Evolutionary conservation across 345 rosid species (phyloP).

Genomic region (Eucalyptus viminalis): DNA sequence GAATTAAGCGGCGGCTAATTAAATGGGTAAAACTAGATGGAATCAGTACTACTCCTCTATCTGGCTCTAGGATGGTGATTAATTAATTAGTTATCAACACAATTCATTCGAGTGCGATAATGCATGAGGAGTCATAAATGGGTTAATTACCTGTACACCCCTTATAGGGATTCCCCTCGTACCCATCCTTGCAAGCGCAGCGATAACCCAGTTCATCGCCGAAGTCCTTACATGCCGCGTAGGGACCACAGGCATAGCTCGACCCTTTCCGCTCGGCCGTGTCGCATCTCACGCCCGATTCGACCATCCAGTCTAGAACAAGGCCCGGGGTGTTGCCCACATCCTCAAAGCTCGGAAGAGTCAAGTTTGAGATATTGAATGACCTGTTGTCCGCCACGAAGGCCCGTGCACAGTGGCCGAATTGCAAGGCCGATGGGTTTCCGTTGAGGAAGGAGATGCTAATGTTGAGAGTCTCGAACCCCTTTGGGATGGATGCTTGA

Average conservation of each 20-base stretch:
- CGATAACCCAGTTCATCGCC: background rate
- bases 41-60: background rate
- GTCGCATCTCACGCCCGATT: too few relatives aligned
- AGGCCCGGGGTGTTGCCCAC: rapidly evolving
- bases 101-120: background rate
- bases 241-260: background rate
- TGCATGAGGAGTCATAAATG: background rate
- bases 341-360: background rate
- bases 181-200: background rate
- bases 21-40: background rate
- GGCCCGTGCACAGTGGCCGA: background rate
- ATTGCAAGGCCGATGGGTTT: rapidly evolving
- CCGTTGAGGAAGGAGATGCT: rapidly evolving
- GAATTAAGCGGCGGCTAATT: background rate
- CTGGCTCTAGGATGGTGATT: background rate
- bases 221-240: too few relatives aligned
- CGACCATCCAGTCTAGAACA: background rate
- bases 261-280: too few relatives aligned
- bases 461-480: background rate
- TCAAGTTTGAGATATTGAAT: background rate
- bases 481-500: background rate
- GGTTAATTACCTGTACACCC: background rate
- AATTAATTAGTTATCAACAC: too few relatives aligned
- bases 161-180: rapidly evolving
- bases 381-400: background rate